These are phyloP conservation scores for Amanita subjunquillea DNA, from an alignment of 768 basidiomycete genomes.

Conservation along the genomic window DNA sequence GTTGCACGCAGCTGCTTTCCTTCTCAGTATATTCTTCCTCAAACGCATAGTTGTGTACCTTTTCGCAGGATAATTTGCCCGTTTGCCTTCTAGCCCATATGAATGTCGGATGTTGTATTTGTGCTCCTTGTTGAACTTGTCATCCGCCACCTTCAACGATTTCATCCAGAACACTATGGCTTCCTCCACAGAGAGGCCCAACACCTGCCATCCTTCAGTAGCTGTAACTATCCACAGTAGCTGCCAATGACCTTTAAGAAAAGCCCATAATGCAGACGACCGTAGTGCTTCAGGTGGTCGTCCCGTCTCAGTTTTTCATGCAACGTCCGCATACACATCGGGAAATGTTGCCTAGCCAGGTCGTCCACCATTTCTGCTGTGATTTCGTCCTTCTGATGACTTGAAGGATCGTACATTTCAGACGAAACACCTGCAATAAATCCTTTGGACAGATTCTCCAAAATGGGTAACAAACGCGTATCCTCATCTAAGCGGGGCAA, in stretches of 20 bases:
- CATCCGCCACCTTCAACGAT: constrained; percentile 77
- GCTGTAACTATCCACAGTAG: not conserved
- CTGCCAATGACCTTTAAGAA: constrained; percentile 74
- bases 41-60: constrained; percentile 37
- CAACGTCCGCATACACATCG: constrained; percentile 88
- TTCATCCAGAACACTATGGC: constrained; percentile 89
- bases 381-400: constrained; percentile 50
- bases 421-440: constrained; percentile 87
- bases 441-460: constrained; percentile 86
- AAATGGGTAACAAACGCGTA: constrained; percentile 77
- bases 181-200: constrained; percentile 92
- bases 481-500: constrained; percentile 93
- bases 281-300: constrained; percentile 88
- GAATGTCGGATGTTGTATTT: constrained; percentile 95
- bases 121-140: constrained; percentile 97
- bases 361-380: constrained; percentile 94
- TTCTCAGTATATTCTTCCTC: not conserved
- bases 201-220: constrained; percentile 41
- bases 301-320: constrained; percentile 72
- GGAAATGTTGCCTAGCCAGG: constrained; percentile 81
- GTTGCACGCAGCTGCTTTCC: constrained; percentile 73
- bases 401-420: constrained; percentile 56
- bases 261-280: constrained; percentile 81
- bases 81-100: constrained; percentile 89
- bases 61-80: constrained; percentile 90